Evolutionary conservation across 306 rosid genomes (phyloP).

Genomic region (Quercus suber): DNA sequence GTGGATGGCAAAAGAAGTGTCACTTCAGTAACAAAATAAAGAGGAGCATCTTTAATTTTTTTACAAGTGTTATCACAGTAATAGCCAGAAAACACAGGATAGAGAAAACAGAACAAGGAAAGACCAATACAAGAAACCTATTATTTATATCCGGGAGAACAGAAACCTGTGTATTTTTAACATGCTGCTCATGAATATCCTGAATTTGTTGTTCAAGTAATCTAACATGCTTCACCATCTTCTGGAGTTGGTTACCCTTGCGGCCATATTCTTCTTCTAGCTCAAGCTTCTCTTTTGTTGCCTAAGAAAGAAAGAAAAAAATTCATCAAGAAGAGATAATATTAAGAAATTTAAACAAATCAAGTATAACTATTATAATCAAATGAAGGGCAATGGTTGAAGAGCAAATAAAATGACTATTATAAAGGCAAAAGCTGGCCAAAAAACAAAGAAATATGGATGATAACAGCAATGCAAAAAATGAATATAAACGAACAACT

Average conservation of each 20-base stretch:
- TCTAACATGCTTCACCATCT: slow-evolving; percentile 36
- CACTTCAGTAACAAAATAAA: not conserved
- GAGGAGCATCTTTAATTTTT: not conserved
- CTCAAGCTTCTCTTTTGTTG: slow-evolving; percentile 53
- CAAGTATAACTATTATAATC: not conserved
- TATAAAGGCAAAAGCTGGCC: slow-evolving; percentile 7
- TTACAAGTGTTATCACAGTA: not conserved
- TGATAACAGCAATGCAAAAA: slow-evolving; percentile 18
- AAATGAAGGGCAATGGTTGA: slow-evolving; percentile 8
- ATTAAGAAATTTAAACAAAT: not conserved
- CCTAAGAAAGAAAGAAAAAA: slow-evolving; percentile 40
- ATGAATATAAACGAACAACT: not conserved
- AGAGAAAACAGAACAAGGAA: not conserved
- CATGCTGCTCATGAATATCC: slow-evolving; percentile 64
- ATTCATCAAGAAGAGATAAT: slow-evolving; percentile 12
- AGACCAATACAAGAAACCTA: not conserved
- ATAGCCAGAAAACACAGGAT: not conserved
- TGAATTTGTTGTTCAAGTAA: slow-evolving; percentile 61
- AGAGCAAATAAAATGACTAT: not conserved
- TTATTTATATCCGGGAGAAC: slow-evolving; percentile 15
- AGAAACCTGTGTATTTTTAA: slow-evolving; percentile 67
- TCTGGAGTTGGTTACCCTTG: slow-evolving; percentile 38
- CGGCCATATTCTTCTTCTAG: slow-evolving; percentile 54
- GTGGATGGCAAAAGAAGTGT: not conserved
- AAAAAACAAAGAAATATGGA: slow-evolving; percentile 2